Evolutionary conservation across 1,139 yeast species (phyloP).

Genomic region (Arxiozyma telluris): DNA sequence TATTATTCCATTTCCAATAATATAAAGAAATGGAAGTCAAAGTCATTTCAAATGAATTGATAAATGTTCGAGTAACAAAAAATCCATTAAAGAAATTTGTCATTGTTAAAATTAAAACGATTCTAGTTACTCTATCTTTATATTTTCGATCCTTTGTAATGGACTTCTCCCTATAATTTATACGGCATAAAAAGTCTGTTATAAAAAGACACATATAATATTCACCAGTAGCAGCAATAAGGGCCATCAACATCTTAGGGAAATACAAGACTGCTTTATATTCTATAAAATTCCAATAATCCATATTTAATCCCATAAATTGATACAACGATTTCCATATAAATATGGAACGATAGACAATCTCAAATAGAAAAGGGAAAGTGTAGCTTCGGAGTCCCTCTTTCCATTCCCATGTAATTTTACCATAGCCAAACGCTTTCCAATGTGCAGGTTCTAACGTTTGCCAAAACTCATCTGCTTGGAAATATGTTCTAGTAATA

Average conservation of each 20-base stretch:
- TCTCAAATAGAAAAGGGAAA: constrained; percentile 62
- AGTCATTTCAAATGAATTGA: constrained; percentile 73
- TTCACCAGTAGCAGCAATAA: constrained; percentile 68
- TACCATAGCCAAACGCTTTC: constrained; percentile 69
- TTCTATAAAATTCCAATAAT: constrained; percentile 11
- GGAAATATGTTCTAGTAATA: constrained; percentile 66
- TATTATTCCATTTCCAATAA: constrained; percentile 59
- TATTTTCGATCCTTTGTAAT: constrained; percentile 7
- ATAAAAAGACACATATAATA: constrained; percentile 46
- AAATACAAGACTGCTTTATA: constrained; percentile 34
- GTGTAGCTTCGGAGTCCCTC: constrained; percentile 64
- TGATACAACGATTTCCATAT: constrained; percentile 8
- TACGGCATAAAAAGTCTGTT: constrained; percentile 18
- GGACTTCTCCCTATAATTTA: constrained; percentile 23
- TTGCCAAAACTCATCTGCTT: constrained; percentile 95
- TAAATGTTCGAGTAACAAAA: constrained; percentile 71
- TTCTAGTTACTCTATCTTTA: constrained; percentile 6
- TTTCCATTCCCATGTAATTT: constrained; percentile 92
- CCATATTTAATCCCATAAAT: neutral
- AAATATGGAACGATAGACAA: constrained; percentile 17
- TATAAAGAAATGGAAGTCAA: constrained; percentile 62
- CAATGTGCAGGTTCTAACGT: constrained; percentile 85
- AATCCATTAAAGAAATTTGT: constrained; percentile 80
- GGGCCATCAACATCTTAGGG: constrained; percentile 66
- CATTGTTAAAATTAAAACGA: constrained; percentile 41